Base-by-base conservation (phyloP, 306 rosid genomes). In the Lithocarpus polystachyus region DNA sequence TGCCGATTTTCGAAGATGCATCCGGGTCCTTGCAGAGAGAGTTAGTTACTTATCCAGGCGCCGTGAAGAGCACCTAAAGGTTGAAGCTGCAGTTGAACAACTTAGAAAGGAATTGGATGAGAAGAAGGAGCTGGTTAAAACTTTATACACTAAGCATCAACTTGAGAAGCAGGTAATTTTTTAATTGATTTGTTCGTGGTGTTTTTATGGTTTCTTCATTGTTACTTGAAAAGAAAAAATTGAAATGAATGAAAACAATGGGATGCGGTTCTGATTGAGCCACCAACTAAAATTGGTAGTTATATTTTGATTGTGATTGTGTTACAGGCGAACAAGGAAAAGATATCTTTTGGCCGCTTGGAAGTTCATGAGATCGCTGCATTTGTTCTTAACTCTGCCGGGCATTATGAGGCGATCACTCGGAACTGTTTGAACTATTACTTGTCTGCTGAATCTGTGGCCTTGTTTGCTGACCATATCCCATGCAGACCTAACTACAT, bases 281-380 rank as follows among this genome's bases (percentile, higher is more conserved):
- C 18, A 37, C 61, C 6, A n/a, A 52, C 67, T 75, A 10, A 48
- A 48, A 71, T 18, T 19, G 55, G 33, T 22, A 8, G 53, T 69
- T 60, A 53, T 76, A 3, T 56, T 77, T 5, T 67, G 77, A 37
- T 69, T 78, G 61, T 79, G 88, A 65, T 75, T 74, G 74, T 86
- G 77, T 17, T 71, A n/a, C 91, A 96, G 99, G 98, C 93, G 72
- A 96, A 93, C 84, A 96, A 91, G 87, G 98, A 96, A 84, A 96
- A 91, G 90, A 93, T 96, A 73, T 96, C 89, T 73, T 96, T 91
- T 59, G 89, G 94, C 75, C 89, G 88, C 55, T 75, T 96, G 77
- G 97, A 91, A 90, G 97, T 93, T 77, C 97, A 88, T 22, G 98
- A 96, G 89, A 89, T 91, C 64, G 99, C 96, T 57, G 98, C 97